Evolutionary conservation across 768 basidiomycete species (phyloP), one percentile per base, ranked within the genome.

Genomic region (Leccinellum luteum): DNA sequence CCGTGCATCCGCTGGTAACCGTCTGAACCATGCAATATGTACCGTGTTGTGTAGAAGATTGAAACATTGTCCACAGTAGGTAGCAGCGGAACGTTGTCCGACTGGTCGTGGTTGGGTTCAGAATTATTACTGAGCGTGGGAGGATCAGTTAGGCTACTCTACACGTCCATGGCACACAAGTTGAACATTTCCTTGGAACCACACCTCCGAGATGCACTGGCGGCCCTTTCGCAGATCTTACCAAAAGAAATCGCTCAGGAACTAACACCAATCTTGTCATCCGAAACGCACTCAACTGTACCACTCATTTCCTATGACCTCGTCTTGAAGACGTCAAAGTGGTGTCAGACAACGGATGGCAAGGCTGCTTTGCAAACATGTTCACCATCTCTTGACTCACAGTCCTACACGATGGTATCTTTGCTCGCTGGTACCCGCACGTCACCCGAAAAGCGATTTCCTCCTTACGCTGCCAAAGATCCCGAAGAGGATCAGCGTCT

Each of bases 351-450:
- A 28, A 63, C 74, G 5, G 71, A 73, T 48, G 89, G 84, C 7
- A 66, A 62, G 34, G 56, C 57, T 0, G 65, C 72, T 3, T 68
- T 83, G 63, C 69, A 50, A 75, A 83, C 52, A 64, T 68, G 59
- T 34, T 73, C 74, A 6, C 78, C 78, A 10, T 70, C 76, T 2
- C 74, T 91, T 48, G 72, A 84, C 56, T 74, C 83, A 5, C 73
- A 74, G 21, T 75, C 80, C 14, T 92, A 89, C 68, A 74, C 79
- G 6, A 91, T 90, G 84, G 74, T 91, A 38, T 75, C 89, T 19
- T 76, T 94, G 34, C 82, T 94, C 6, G 90, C 92, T 15, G 91
- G 91, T 35, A 80, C 86, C 6, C 82, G 79, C 45, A 86, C 90
- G n/a, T 90, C 89, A 6, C 91, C 91, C 21, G 84, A 89, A 57